Conservation (phyloP, 2,329 filamentous ascomycete genomes). For the Thielaviopsis populi region DNA sequence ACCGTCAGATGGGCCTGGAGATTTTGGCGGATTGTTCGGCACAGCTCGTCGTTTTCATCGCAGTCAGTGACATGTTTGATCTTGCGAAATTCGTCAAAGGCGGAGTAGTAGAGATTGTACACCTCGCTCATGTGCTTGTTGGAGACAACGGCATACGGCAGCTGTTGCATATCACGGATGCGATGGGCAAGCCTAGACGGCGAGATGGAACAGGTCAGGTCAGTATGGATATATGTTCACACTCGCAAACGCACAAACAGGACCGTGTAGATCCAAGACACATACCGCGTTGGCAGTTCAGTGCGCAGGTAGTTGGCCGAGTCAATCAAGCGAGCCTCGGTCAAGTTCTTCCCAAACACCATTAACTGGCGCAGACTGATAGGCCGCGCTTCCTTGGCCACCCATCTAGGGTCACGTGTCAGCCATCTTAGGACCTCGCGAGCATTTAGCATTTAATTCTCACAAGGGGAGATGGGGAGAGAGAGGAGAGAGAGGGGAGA, state of each 20-base stretch:
- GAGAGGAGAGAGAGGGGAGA: not conserved
- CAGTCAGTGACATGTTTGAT: slow-evolving; percentile 70
- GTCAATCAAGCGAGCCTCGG: slow-evolving; percentile 74
- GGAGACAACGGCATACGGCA: slow-evolving; percentile 92
- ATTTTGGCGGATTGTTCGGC: slow-evolving; percentile 62
- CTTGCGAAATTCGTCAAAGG: slow-evolving; percentile 83
- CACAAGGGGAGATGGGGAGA: not conserved
- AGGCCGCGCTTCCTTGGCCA: slow-evolving; percentile 79
- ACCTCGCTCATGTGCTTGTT: slow-evolving; percentile 88
- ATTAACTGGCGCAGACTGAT: slow-evolving; percentile 93
- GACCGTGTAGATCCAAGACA: not conserved
- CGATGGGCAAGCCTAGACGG: slow-evolving; percentile 65
- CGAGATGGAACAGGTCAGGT: not conserved
- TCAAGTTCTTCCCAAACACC: slow-evolving; percentile 89
- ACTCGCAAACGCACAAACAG: not conserved
- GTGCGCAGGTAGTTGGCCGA: slow-evolving; percentile 96
- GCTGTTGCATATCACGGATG: slow-evolving; percentile 88
- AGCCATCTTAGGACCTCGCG: slow-evolving; percentile 16
- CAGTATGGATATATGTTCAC: too few species aligned
- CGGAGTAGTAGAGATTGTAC: slow-evolving; percentile 90
- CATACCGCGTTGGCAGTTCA: slow-evolving; percentile 71
- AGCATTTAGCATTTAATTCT: not conserved
- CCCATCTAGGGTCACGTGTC: slow-evolving; percentile 50
- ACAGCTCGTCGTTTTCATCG: slow-evolving; percentile 81
- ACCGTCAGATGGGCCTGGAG: slow-evolving; percentile 81